Conservation (phyloP, 78 protist genomes). For the Dictyostelium purpureum region DNA sequence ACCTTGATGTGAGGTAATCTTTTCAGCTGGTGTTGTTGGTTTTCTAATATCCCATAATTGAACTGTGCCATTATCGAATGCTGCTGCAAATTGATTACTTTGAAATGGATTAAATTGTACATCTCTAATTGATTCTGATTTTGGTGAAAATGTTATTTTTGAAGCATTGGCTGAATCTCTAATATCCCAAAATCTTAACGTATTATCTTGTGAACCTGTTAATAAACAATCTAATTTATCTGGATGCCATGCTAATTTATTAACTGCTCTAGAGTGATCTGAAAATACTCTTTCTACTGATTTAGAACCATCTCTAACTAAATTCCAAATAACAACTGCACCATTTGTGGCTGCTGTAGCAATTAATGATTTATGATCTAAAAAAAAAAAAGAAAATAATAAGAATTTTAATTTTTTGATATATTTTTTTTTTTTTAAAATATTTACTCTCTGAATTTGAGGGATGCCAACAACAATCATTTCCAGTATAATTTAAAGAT, state of each 20-base stretch:
- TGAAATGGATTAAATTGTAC: constrained; percentile 77
- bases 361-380: constrained; percentile 69
- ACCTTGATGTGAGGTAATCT: constrained; percentile 82
- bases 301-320: constrained; percentile 31
- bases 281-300: constrained; percentile 51
- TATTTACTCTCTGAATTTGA: constrained; percentile 54
- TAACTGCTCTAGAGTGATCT: constrained; percentile 80
- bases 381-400: neutral
- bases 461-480: constrained; percentile 81
- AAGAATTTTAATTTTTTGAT: too few relatives aligned
- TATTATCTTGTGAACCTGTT: constrained; percentile 81
- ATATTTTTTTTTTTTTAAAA: neutral
- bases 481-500: constrained; percentile 73
- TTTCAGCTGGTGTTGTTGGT: constrained; percentile 21
- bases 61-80: constrained; percentile 86
- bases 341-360: constrained; percentile 92
- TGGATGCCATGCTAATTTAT: constrained; percentile 72
- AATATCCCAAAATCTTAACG: constrained; percentile 59
- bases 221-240: constrained; percentile 21
- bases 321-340: constrained; percentile 86
- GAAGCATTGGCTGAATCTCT: constrained; percentile 55
- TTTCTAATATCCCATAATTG: constrained; percentile 87
- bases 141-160: constrained; percentile 56
- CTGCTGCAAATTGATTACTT: constrained; percentile 78
- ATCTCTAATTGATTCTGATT: constrained; percentile 79